Percentiles rank a stretch among this genome's conserved stretches.
Conservation (phyloP, 2,329 filamentous ascomycete genomes). For the Escovopsis sp. region DNA sequence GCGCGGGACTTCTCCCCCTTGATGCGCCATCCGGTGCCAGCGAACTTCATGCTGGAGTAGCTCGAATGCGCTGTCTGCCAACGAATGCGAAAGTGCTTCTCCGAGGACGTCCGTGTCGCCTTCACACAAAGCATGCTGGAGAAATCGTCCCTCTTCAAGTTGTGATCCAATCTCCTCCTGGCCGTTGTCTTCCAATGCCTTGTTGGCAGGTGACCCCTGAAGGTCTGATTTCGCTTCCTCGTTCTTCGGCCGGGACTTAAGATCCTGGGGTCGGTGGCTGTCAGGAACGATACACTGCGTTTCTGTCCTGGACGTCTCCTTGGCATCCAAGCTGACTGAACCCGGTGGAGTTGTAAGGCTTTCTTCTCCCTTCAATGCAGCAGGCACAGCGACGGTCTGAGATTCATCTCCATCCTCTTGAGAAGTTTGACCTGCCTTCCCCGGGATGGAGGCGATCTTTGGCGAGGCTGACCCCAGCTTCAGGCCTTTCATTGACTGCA, state of each 20-base stretch:
- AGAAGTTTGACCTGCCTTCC: neutral
- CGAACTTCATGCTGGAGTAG: constrained; percentile 57
- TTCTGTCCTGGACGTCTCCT: too few species aligned
- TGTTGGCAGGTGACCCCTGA: neutral
- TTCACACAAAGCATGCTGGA: constrained; percentile 50
- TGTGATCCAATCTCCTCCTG: neutral
- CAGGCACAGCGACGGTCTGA: neutral
- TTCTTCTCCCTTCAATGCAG: constrained; percentile 5
- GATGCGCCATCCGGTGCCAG: constrained; percentile 89
- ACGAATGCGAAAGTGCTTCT: constrained; percentile 46
- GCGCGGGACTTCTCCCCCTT: constrained; percentile 79
- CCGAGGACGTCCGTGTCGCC: constrained; percentile 66
- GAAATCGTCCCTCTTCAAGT: neutral
- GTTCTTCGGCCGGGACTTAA: too few species aligned
- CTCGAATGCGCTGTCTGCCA: constrained; percentile 50
- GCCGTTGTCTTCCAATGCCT: neutral
- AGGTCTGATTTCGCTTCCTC: too few species aligned
- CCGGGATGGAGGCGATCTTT: constrained; percentile 6
- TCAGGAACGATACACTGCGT: too few species aligned
- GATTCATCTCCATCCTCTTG: neutral
- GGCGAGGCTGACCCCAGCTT: constrained; percentile 15
- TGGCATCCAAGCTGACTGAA: constrained; percentile 2
- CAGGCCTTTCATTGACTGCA: constrained; percentile 18
- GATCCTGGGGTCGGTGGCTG: too few species aligned
- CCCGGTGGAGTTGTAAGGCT: constrained; percentile 8